A percentile compares a stretch with the other conserved stretches of the same genome.
These are phyloP conservation scores for Moricandia moricandioides DNA, from an alignment of 345 rosid species.

Conservation along the genomic window DNA sequence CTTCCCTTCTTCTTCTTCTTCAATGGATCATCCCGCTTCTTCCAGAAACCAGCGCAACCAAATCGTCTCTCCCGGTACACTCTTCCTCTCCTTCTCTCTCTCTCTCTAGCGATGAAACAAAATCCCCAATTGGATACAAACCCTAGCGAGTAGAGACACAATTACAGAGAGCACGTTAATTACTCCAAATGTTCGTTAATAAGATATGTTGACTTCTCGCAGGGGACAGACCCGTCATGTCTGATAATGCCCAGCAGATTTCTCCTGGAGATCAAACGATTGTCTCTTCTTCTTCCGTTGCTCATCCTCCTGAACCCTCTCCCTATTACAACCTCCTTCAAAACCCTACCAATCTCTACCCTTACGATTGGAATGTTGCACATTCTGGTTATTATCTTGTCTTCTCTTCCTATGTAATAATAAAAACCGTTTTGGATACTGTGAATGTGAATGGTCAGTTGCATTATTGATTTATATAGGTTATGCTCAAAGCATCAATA, in stretches of 20 bases:
- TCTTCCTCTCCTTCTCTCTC: neutral
- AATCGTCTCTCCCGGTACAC: neutral
- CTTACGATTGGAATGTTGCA: conserved; percentile 43
- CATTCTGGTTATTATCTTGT: conserved; percentile 40
- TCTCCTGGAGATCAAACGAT: neutral
- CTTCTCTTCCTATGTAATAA: neutral
- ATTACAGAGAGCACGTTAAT: neutral
- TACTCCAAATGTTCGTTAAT: neutral
- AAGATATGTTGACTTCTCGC: neutral
- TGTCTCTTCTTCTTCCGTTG: neutral
- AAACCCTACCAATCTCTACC: conserved; percentile 29
- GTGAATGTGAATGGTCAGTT: neutral
- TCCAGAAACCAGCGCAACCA: neutral
- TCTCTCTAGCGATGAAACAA: neutral
- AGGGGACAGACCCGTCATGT: neutral
- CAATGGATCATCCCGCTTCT: neutral
- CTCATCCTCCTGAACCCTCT: neutral
- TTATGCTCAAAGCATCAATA: conserved; percentile 40
- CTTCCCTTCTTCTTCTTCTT: neutral
- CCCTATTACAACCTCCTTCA: neutral
- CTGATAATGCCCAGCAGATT: neutral
- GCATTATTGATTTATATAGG: conserved; percentile 32
- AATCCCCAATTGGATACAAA: neutral
- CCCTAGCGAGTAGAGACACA: neutral
- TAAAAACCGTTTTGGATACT: neutral